These are phyloP conservation scores for Botrytis pseudocinerea DNA, from an alignment of 2,329 filamentous ascomycete species.

Conservation along the genomic window DNA sequence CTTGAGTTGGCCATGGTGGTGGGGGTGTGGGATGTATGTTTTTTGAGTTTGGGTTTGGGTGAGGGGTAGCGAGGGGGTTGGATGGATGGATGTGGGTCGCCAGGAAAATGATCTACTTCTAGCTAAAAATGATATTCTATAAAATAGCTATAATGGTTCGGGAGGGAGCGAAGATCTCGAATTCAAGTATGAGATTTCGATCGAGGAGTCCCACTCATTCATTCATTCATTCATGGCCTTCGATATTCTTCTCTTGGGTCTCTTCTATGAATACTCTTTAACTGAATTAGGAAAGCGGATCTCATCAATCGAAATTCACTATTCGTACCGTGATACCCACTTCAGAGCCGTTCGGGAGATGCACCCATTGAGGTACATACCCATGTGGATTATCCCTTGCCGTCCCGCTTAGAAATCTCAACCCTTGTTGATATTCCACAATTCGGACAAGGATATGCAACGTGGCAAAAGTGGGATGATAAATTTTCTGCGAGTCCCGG, in stretches of 20 bases:
- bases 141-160: background rate
- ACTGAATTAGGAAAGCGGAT: background rate
- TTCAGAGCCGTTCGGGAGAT: background rate
- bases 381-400: background rate
- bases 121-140: background rate
- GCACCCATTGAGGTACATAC: background rate
- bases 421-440: background rate
- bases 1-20: slow-evolving; percentile 26
- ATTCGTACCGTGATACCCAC: background rate
- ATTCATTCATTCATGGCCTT: background rate
- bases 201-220: background rate
- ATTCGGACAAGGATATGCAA: background rate
- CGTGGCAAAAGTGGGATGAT: background rate
- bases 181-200: background rate
- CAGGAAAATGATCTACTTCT: background rate
- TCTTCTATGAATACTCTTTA: background rate
- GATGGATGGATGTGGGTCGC: background rate
- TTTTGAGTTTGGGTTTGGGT: background rate
- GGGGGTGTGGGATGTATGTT: background rate
- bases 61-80: background rate
- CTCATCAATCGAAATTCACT: background rate
- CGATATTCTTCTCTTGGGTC: background rate
- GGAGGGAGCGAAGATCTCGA: background rate
- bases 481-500: background rate
- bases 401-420: background rate